Conservation (phyloP, 2,329 filamentous ascomycete species). For the Colletotrichum lini region DNA sequence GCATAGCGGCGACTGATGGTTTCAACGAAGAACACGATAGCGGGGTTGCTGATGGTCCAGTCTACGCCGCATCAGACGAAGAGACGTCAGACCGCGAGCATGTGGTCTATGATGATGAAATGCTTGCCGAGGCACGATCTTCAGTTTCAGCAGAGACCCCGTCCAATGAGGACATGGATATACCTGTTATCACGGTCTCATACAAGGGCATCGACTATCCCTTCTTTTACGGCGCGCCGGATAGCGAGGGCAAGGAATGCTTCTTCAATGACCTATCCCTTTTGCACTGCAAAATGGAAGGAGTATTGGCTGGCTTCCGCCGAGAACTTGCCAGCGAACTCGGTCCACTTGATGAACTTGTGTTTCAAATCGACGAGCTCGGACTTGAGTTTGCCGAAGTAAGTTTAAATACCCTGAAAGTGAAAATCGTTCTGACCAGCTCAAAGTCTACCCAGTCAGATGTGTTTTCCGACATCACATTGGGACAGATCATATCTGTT, state of each 20-base stretch:
- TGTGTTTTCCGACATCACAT: slow-evolving; percentile 53
- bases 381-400: slow-evolving; percentile 68
- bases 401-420: slow-evolving; percentile 43
- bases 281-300: slow-evolving; percentile 60
- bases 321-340: slow-evolving; percentile 63
- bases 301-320: slow-evolving; percentile 61
- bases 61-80: slow-evolving; percentile 30
- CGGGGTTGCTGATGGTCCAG: slow-evolving; percentile 30
- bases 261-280: slow-evolving; percentile 62
- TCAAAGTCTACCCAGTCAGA: slow-evolving; percentile 54
- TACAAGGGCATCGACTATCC: slow-evolving; percentile 62
- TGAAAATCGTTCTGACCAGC: slow-evolving; percentile 47
- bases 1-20: slow-evolving; percentile 4
- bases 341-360: slow-evolving; percentile 61
- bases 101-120: slow-evolving; percentile 33
- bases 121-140: slow-evolving; percentile 33
- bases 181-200: slow-evolving; percentile 57
- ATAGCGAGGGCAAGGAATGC: slow-evolving; percentile 53
- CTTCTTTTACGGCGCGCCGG: slow-evolving; percentile 51
- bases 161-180: slow-evolving; percentile 45
- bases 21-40: neutral
- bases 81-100: slow-evolving; percentile 25
- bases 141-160: slow-evolving; percentile 33
- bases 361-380: slow-evolving; percentile 67
- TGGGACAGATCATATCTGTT: slow-evolving; percentile 59